Evolutionary conservation across 116 monocot species (phyloP).

Genomic region (Iris pallida): DNA sequence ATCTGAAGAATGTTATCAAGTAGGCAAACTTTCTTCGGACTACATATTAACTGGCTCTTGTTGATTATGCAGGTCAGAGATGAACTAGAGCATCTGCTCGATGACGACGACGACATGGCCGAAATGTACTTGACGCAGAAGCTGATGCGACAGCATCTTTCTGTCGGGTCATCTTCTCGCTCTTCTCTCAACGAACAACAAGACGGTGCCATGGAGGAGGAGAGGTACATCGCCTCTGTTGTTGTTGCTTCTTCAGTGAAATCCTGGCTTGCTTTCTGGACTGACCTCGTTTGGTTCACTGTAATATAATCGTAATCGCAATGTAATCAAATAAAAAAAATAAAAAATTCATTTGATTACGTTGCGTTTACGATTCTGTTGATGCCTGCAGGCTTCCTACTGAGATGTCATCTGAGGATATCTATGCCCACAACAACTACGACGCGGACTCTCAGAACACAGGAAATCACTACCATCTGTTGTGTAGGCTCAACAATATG

Average conservation of each 20-base stretch:
- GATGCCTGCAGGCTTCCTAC: conserved; percentile 9
- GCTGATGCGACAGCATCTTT: conserved; percentile 30
- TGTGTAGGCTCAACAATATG: neutral
- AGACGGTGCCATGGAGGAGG: conserved; percentile 12
- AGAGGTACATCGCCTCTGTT: conserved; percentile 10
- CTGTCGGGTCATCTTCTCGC: conserved; percentile 17
- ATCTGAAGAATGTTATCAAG: too few relatives aligned
- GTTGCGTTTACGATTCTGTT: too few relatives aligned
- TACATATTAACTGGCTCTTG: neutral
- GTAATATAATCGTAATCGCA: too few relatives aligned
- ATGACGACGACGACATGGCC: conserved; percentile 69
- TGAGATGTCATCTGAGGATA: conserved; percentile 27
- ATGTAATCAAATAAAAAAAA: too few relatives aligned
- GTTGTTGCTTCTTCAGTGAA: neutral
- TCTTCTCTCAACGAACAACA: conserved; percentile 16
- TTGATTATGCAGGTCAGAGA: conserved; percentile 48
- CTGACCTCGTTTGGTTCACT: too few relatives aligned
- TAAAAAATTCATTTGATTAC: too few relatives aligned
- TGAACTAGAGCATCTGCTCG: conserved; percentile 67
- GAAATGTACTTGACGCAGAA: conserved; percentile 68
- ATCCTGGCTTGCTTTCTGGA: too few relatives aligned
- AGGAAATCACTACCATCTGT: neutral
- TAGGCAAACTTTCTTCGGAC: neutral
- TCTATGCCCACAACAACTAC: conserved; percentile 3
- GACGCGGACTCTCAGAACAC: conserved; percentile 9